Conservation (phyloP, 139 green algal genomes). For the Chlamydomonas eustigma region DNA sequence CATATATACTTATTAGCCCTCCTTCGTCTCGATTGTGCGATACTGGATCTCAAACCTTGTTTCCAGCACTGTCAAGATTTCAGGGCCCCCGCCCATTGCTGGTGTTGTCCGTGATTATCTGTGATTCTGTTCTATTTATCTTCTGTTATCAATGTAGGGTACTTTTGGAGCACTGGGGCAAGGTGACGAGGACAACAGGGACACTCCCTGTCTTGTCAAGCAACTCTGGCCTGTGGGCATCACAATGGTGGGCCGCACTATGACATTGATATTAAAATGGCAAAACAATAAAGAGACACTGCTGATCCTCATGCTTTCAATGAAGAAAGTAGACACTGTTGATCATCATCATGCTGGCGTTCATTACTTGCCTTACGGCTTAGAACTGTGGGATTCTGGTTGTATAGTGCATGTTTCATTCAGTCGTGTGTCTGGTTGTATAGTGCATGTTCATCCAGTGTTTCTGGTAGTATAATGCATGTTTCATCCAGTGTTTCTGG, state of each 20-base stretch:
- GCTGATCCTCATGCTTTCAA: too few species aligned
- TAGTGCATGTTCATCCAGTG: too few species aligned
- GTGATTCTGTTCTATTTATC: not conserved
- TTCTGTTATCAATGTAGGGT: conserved; percentile 27
- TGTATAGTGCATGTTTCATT: too few species aligned
- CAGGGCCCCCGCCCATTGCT: too few species aligned
- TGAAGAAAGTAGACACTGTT: too few species aligned
- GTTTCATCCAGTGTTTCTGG: too few species aligned
- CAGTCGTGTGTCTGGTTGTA: too few species aligned
- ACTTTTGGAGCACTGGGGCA: conserved; percentile 59
- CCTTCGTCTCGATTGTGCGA: not conserved
- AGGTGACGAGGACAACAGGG: conserved; percentile 23
- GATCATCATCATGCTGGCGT: too few species aligned
- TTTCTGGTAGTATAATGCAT: too few species aligned
- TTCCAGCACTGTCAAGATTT: not conserved
- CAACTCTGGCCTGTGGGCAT: conserved; percentile 56
- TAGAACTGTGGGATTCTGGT: too few species aligned
- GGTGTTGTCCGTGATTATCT: not conserved
- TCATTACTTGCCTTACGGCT: too few species aligned
- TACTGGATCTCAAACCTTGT: not conserved
- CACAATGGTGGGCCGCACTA: conserved; percentile 51
- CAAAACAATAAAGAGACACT: too few species aligned
- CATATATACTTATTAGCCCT: not conserved
- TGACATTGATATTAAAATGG: not conserved
- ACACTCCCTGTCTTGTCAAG: conserved; percentile 28